These are phyloP conservation scores for Lolium rigidum DNA, from an alignment of 176 grass and related monocot genomes.

Conservation along the genomic window DNA sequence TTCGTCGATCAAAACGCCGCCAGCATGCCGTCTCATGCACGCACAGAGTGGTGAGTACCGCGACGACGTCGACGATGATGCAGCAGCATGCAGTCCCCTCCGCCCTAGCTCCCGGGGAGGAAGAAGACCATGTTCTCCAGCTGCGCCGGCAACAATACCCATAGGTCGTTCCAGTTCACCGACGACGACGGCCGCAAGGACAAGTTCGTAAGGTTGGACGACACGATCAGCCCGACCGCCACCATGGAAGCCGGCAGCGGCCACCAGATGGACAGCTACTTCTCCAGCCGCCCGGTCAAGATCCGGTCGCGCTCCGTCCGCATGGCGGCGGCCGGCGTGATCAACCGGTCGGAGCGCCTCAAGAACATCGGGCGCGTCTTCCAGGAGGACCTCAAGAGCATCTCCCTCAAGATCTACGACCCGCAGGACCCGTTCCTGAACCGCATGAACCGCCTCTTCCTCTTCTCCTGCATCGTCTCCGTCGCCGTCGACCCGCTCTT, in stretches of 20 bases:
- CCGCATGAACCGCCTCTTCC: conserved; percentile 73
- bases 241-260: conserved; percentile 46
- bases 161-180: conserved; percentile 43
- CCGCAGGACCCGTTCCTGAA: conserved; percentile 78
- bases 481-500: conserved; percentile 84
- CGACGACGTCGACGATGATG: background rate
- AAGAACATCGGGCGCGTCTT: conserved; percentile 56
- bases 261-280: conserved; percentile 64
- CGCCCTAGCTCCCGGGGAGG: background rate
- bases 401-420: conserved; percentile 75
- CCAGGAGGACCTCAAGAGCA: conserved; percentile 56
- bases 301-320: conserved; percentile 58
- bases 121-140: conserved; percentile 47
- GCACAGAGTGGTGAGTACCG: background rate
- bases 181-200: conserved; percentile 58
- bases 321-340: conserved; percentile 49
- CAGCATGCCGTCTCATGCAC: background rate
- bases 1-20: background rate
- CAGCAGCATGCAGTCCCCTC: background rate
- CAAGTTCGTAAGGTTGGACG: conserved; percentile 73
- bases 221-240: background rate
- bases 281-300: conserved; percentile 43
- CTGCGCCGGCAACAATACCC: conserved; percentile 30
- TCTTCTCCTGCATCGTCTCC: conserved; percentile 70
- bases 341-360: conserved; percentile 62